Evolutionary conservation across 2,329 filamentous ascomycete genomes (phyloP).

Genomic region (Phialophora chinensis): DNA sequence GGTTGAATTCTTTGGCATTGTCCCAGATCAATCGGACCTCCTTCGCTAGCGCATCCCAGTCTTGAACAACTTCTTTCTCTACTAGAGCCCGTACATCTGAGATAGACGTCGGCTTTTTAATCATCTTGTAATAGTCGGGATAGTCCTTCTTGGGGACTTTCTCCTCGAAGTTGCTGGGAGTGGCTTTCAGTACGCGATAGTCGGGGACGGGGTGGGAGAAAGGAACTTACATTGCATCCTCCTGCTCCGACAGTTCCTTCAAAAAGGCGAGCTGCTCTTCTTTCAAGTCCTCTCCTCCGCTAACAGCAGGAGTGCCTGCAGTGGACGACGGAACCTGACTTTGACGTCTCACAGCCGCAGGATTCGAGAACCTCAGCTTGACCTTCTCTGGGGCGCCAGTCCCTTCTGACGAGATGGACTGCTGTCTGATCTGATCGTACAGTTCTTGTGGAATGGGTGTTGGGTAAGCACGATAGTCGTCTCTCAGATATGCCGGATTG

Average conservation of each 20-base stretch:
- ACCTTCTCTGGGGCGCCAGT: conserved; percentile 29
- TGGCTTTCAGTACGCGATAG: conserved; percentile 35
- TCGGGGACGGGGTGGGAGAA: background rate
- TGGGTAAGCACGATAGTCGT: conserved; percentile 72
- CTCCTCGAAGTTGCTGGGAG: conserved; percentile 62
- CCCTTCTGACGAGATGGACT: conserved; percentile 31
- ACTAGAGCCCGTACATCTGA: conserved; percentile 78
- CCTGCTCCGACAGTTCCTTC: conserved; percentile 32
- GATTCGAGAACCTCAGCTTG: conserved; percentile 33
- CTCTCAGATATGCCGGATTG: conserved; percentile 79
- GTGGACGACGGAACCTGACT: conserved; percentile 32
- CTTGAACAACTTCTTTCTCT: conserved; percentile 76
- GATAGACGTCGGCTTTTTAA: conserved; percentile 79
- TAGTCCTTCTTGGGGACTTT: conserved; percentile 60
- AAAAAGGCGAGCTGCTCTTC: conserved; percentile 34
- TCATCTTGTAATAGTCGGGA: conserved; percentile 81
- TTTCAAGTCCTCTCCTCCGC: conserved; percentile 28
- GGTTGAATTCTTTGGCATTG: conserved; percentile 88
- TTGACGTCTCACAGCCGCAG: conserved; percentile 25
- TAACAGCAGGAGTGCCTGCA: conserved; percentile 15
- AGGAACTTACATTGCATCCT: conserved; percentile 29
- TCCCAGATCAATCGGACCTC: conserved; percentile 82
- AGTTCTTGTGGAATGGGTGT: conserved; percentile 72
- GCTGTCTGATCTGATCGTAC: conserved; percentile 36
- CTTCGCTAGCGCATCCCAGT: conserved; percentile 81